phyloP scores from a whole-genome alignment of 192 early-diverging fungal species.

The Coemansia reversa region DNA sequence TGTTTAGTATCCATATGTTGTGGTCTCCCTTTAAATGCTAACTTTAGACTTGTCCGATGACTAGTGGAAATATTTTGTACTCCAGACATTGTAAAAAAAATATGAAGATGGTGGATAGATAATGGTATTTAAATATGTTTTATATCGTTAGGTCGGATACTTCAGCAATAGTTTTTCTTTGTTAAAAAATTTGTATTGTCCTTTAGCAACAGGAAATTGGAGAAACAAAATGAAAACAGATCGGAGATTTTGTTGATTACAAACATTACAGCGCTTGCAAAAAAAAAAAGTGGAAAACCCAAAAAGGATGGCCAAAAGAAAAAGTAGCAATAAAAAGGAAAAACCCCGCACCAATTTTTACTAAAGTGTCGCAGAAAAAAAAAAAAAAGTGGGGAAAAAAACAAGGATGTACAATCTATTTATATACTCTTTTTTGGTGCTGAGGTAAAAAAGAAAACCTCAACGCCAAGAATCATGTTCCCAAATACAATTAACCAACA shows the following conservation, averaged over 20 bases:
- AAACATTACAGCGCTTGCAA: too few species aligned
- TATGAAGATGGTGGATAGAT: background rate
- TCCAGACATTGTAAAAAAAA: background rate
- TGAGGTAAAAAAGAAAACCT: slow-evolving; percentile 63
- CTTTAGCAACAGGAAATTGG: background rate
- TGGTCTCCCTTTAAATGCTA: too few species aligned
- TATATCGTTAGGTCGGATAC: too few species aligned
- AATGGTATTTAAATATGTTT: too few species aligned
- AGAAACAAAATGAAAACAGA: background rate
- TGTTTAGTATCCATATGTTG: slow-evolving; percentile 7
- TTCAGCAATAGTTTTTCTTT: too few species aligned
- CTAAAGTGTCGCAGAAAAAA: slow-evolving; percentile 36
- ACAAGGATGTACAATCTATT: slow-evolving; percentile 2
- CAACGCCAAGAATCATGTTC: slow-evolving; percentile 44
- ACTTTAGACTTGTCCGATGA: too few species aligned
- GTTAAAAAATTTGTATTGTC: too few species aligned
- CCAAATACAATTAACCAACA: too few species aligned
- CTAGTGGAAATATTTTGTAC: background rate
- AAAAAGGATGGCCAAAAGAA: too few species aligned
- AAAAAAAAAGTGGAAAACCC: too few species aligned
- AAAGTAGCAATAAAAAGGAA: slow-evolving; percentile 4
- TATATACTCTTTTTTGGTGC: slow-evolving; percentile 44
- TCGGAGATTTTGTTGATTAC: slow-evolving; percentile 3
- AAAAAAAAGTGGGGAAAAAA: slow-evolving; percentile 1
- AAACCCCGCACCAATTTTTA: slow-evolving; percentile 36